phyloP scores from a whole-genome alignment of 169 alveolate species.

The Miamiensis avidus region DNA sequence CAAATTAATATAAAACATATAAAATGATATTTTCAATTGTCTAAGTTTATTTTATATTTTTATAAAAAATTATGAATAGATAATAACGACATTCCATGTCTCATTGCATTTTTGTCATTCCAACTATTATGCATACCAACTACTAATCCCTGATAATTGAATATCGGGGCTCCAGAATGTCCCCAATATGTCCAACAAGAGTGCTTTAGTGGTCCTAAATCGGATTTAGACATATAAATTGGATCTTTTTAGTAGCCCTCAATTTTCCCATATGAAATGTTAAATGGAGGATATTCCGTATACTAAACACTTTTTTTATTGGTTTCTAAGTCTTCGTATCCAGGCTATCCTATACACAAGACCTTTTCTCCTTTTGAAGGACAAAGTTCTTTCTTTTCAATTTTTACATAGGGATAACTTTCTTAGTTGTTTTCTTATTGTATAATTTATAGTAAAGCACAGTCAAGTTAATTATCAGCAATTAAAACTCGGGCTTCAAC shows the following conservation, averaged over 20 bases:
- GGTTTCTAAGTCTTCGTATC: conserved; percentile 44
- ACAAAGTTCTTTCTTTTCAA: conserved; percentile 9
- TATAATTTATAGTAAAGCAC: conserved; percentile 51
- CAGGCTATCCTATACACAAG: conserved; percentile 56
- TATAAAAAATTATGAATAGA: not conserved
- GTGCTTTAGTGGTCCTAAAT: conserved; percentile 60
- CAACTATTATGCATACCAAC: conserved; percentile 62
- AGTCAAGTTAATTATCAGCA: conserved; percentile 45
- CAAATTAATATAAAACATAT: too few relatives aligned
- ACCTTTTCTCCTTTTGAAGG: conserved; percentile 40
- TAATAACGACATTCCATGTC: conserved; percentile 43
- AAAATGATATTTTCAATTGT: too few relatives aligned
- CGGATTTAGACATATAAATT: conserved; percentile 30
- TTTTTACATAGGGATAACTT: conserved; percentile 10
- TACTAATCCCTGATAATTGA: conserved; percentile 47
- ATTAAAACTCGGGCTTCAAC: conserved; percentile 47
- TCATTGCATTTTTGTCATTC: conserved; percentile 52
- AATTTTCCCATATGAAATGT: conserved; percentile 52
- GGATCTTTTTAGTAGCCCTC: conserved; percentile 45
- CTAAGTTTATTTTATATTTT: not conserved
- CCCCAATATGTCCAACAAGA: conserved; percentile 67
- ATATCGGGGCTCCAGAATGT: conserved; percentile 57
- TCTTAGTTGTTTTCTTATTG: conserved; percentile 33
- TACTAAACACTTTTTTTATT: conserved; percentile 12
- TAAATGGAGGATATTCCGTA: conserved; percentile 51